Base-by-base conservation (phyloP, 2,329 filamentous ascomycete species). In the Diaporthe ilicicola region DNA sequence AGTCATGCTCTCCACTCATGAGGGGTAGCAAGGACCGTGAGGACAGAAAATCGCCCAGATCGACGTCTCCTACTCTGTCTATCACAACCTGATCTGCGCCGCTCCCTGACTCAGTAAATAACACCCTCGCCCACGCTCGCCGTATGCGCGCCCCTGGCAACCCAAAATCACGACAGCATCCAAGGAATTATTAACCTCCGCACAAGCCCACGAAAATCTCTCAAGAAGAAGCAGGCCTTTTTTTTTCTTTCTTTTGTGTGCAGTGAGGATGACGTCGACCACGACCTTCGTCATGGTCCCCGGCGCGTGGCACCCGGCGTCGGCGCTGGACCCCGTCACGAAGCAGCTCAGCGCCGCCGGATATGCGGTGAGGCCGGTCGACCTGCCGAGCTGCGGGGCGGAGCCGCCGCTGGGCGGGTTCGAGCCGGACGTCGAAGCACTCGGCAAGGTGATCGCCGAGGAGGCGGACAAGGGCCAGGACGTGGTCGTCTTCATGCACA, bases 401-500 rank as follows among this genome's bases (percentile, higher is more conserved):
- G 67, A 54, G 37, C 55, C 67, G 17, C 67, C 55, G 12, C 19
- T 69, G 32, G 32, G 27, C 6, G 39, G 42, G 2, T 62, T 69
- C 55, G 24, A 48, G 17, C 67, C 67, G 13, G 67, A 69, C 22
- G 67, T 69, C 24, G 32, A 62, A 4, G 22, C n/a, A 19, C 37
- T 69, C 17, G 37, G 46, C 32, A 44, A 19, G 19, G 27, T 37
- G 2, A 54, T 69, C 19, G 67, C 56, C 19, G 53, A 69, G 4
- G 67, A 61, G 46, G 67, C 34, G 4, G 46, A 62, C 6, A 42
- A 19, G 44, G 55, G 55, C 44, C 55, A 69, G 55, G 55, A 69
- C n/a, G 55, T 69, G 7, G 46, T 69, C 12, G 1, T 69, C 24
- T 69, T 69, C 46, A 69, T 69, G 67, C 67, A 69, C 24, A 69